Percentiles rank a stretch among this genome's conserved stretches.
phyloP scores from a whole-genome alignment of 2,329 filamentous ascomycete species.

The Bipolaris zeicola region DNA sequence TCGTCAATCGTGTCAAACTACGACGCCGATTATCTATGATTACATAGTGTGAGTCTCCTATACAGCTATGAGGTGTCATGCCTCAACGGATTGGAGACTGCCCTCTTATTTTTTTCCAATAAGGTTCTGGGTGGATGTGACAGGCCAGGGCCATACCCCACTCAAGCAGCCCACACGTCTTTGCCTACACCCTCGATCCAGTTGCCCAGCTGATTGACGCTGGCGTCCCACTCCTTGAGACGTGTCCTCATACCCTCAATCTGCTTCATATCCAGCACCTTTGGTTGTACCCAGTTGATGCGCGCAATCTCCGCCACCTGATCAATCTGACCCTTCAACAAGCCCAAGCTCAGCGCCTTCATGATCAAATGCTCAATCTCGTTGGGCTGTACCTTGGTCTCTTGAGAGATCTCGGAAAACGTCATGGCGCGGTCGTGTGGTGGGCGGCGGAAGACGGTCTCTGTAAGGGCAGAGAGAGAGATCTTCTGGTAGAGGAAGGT shows the following conservation, averaged over 20 bases:
- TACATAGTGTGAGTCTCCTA: conserved; percentile 18
- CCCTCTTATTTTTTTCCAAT: background rate
- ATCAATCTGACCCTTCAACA: conserved; percentile 91
- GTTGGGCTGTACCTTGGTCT: conserved; percentile 88
- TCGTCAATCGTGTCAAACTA: conserved; percentile 14
- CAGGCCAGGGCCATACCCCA: background rate
- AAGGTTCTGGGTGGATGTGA: background rate
- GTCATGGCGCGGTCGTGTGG: conserved; percentile 95
- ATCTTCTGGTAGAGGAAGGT: conserved; percentile 96
- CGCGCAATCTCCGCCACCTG: conserved; percentile 92
- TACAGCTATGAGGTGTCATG: conserved; percentile 11
- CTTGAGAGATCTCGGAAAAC: conserved; percentile 83
- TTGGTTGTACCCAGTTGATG: conserved; percentile 99
- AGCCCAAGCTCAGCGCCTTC: conserved; percentile 94
- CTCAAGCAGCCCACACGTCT: conserved; percentile 85
- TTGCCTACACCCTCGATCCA: conserved; percentile 95
- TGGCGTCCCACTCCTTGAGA: conserved; percentile 92
- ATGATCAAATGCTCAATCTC: conserved; percentile 98
- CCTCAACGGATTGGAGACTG: conserved; percentile 1
- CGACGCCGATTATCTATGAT: conserved; percentile 24
- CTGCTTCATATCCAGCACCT: conserved; percentile 94
- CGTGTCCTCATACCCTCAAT: conserved; percentile 89
- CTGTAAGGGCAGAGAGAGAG: conserved; percentile 91
- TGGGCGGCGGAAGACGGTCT: conserved; percentile 93
- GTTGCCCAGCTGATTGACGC: conserved; percentile 93